These are phyloP conservation scores for Russula sp. DNA, from an alignment of 768 basidiomycete species.

Conservation along the genomic window DNA sequence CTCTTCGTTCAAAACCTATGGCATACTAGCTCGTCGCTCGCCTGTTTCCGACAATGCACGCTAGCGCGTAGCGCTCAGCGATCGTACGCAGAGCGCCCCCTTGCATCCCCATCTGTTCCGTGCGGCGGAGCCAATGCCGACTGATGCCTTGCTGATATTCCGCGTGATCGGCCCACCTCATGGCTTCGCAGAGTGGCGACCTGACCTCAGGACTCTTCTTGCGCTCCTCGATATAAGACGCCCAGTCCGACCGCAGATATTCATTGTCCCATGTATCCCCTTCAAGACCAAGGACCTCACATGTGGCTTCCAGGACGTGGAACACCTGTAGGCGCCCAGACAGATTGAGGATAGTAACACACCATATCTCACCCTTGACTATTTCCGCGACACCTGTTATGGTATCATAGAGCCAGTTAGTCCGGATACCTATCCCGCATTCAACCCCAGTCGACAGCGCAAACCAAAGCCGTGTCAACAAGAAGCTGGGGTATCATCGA, in stretches of 20 bases:
- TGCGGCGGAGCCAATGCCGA: conserved; percentile 51
- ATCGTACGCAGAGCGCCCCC: conserved; percentile 42
- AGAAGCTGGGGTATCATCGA: conserved; percentile 40
- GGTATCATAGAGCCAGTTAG: conserved; percentile 33
- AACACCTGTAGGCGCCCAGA: conserved; percentile 31
- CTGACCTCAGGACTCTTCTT: neutral
- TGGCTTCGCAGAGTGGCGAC: conserved; percentile 33
- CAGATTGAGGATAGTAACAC: conserved; percentile 33
- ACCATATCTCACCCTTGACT: conserved; percentile 56
- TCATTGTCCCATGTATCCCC: conserved; percentile 14
- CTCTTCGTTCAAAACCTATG: neutral
- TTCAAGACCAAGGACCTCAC: conserved; percentile 58
- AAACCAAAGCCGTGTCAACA: conserved; percentile 60
- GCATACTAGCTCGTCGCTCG: conserved; percentile 25
- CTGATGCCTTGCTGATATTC: conserved; percentile 68
- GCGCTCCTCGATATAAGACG: conserved; percentile 43
- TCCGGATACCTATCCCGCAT: conserved; percentile 24
- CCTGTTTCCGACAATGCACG: conserved; percentile 73
- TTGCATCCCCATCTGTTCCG: conserved; percentile 37
- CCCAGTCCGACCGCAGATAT: conserved; percentile 57
- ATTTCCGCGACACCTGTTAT: conserved; percentile 49
- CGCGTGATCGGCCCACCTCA: conserved; percentile 65
- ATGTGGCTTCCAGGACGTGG: conserved; percentile 64
- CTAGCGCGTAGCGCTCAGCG: conserved; percentile 59
- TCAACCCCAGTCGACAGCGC: conserved; percentile 44